Percentiles rank a stretch among this genome's conserved stretches.
Evolutionary conservation across 2,329 filamentous ascomycete genomes (phyloP).

Genomic region (Calonectria hongkongensis): DNA sequence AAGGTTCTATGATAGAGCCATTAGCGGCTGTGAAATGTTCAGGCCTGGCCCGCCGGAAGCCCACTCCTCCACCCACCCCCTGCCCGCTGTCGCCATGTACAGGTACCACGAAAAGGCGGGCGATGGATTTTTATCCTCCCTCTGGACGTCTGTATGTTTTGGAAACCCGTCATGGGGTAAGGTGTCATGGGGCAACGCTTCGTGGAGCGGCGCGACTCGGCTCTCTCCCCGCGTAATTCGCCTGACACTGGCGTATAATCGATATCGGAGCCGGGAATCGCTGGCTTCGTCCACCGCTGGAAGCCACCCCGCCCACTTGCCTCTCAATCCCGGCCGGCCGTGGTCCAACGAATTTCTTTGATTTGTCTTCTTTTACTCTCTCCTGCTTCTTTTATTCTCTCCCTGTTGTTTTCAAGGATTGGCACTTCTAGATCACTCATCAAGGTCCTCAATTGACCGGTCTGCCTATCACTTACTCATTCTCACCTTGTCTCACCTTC

Average conservation of each 20-base stretch:
- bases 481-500: constrained; percentile 15
- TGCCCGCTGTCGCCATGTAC: constrained; percentile 22
- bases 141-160: background rate
- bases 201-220: constrained; percentile 39
- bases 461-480: background rate
- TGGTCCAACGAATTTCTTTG: constrained; percentile 27
- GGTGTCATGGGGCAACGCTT: constrained; percentile 34
- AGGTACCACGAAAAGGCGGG: constrained; percentile 25
- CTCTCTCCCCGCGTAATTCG: constrained; percentile 39
- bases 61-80: constrained; percentile 20
- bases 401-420: constrained; percentile 16
- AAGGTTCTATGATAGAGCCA: constrained; percentile 25
- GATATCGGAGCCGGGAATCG: constrained; percentile 38
- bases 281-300: constrained; percentile 21
- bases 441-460: constrained; percentile 31
- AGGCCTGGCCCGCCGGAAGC: constrained; percentile 8
- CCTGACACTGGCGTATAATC: constrained; percentile 10
- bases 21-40: constrained; percentile 13
- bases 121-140: constrained; percentile 21
- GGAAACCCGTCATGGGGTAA: constrained; percentile 34
- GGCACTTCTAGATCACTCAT: background rate
- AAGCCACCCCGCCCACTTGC: constrained; percentile 22
- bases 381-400: constrained; percentile 17
- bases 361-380: constrained; percentile 28
- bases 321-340: constrained; percentile 12